Conservation (phyloP, 257 asterid species). For the Ilex aquifolium region DNA sequence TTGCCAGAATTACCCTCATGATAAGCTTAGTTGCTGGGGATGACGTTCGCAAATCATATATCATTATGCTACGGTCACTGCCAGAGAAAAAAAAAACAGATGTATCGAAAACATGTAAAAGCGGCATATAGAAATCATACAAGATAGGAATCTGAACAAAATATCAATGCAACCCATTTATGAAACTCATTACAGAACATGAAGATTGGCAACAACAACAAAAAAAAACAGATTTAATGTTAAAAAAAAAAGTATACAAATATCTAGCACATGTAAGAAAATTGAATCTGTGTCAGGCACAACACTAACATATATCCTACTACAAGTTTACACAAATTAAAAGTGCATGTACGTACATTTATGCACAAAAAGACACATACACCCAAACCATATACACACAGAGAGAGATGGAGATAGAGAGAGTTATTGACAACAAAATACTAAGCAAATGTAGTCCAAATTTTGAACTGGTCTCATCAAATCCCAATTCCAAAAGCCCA, state of each 20-base stretch:
- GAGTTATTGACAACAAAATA: no score
- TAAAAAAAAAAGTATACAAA: background rate
- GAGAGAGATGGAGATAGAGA: no score
- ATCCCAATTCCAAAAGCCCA: no score
- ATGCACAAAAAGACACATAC: no score
- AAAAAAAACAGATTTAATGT: background rate
- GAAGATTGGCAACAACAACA: background rate
- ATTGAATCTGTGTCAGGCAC: background rate
- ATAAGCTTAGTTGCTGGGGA: slow-evolving; percentile 79
- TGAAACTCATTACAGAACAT: background rate
- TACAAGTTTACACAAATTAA: no score
- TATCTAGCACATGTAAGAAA: background rate
- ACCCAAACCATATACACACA: no score
- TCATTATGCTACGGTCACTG: slow-evolving; percentile 91
- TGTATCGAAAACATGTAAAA: background rate
- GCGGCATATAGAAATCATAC: background rate
- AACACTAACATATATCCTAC: background rate
- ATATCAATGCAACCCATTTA: background rate
- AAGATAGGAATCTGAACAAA: background rate
- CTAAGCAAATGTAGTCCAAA: no score
- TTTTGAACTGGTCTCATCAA: no score
- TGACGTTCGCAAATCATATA: slow-evolving; percentile 72
- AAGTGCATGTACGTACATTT: no score
- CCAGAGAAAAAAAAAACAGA: slow-evolving; percentile 12
- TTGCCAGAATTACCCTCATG: slow-evolving; percentile 49